Base-by-base conservation (phyloP, 495 filamentous ascomycete genomes). In the Penicillium angulare region DNA sequence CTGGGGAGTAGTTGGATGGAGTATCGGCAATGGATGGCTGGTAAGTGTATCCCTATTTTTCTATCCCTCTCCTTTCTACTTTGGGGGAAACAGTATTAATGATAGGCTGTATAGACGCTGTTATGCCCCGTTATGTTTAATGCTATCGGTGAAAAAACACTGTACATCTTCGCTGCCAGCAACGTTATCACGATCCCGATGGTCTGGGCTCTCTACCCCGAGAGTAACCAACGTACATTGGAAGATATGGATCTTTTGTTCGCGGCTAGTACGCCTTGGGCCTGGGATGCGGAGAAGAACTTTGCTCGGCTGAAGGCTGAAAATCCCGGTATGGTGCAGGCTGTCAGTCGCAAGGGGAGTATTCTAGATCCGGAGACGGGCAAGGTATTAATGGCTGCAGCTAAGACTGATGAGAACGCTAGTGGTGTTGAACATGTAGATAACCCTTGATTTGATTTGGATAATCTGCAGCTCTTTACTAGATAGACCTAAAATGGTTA, bases 1-100 rank as follows among this genome's bases (percentile, higher is more conserved):
- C n/a, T 87, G 84, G 81, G 85, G 86, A 55, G 86, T 88, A 0
- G 77, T 88, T 3, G 84, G 86, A 13, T 89, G 85, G 84, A 80
- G 76, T 47, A 86, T 88, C 31, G 84, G 83, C n/a, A 86, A 86
- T 50, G 84, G 82, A 31, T 85, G 82, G 80, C 61, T 77, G 60
- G 72, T 76, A 23, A 65, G 73, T 63, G 1, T 16, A 47, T 21
- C 26, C 7, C n/a, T n/a, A n/a, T 31, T 6, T 6, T 29, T n/a
- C 38, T 10, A 24, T 7, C 2, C n/a, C 0, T 38, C 9, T 1
- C 13, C 20, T 41, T 47, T 15, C 6, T 12, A n/a, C n/a, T 12
- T 33, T 16, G 24, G 27, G 22, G n/a, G n/a, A n/a, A 9, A 43
- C 12, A 7, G 15, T 23, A 24, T 31, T 44, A 13, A 38, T 17